Conservation (phyloP, 106 monocot species). For the Dactylorhiza incarnata region DNA sequence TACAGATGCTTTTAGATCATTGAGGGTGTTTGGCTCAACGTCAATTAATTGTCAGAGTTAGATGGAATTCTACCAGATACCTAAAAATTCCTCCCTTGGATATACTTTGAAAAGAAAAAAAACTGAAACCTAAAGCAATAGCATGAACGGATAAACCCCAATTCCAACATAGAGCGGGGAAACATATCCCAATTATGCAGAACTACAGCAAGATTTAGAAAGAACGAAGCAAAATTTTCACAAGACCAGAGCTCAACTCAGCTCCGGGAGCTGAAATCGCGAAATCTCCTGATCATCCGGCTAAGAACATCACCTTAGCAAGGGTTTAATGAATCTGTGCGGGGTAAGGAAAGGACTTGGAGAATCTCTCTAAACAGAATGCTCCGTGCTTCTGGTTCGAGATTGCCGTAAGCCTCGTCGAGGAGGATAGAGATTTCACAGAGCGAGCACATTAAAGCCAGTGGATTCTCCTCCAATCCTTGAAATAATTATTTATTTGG, state of each 20-base stretch:
- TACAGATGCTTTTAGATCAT: neutral
- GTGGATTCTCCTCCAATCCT: too few species aligned
- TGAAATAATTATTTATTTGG: too few species aligned
- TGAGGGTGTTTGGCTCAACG: neutral
- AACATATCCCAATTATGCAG: neutral
- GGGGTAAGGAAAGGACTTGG: too few species aligned
- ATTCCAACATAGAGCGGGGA: neutral
- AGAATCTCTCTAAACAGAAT: too few species aligned
- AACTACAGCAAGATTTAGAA: neutral
- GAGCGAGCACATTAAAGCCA: too few species aligned
- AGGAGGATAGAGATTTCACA: too few species aligned
- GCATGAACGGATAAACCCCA: neutral
- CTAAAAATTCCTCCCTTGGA: neutral
- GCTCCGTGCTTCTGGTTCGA: too few species aligned
- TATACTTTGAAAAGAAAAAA: neutral
- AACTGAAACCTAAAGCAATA: neutral
- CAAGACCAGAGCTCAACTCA: neutral
- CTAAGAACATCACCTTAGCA: neutral
- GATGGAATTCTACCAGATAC: neutral
- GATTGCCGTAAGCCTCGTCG: too few species aligned
- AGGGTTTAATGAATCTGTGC: too few species aligned
- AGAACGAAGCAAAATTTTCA: neutral
- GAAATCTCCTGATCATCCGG: neutral
- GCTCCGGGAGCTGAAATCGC: neutral
- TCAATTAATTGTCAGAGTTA: neutral